Evolutionary conservation across 257 asterid genomes (phyloP).

Genomic region (Plantago major): DNA sequence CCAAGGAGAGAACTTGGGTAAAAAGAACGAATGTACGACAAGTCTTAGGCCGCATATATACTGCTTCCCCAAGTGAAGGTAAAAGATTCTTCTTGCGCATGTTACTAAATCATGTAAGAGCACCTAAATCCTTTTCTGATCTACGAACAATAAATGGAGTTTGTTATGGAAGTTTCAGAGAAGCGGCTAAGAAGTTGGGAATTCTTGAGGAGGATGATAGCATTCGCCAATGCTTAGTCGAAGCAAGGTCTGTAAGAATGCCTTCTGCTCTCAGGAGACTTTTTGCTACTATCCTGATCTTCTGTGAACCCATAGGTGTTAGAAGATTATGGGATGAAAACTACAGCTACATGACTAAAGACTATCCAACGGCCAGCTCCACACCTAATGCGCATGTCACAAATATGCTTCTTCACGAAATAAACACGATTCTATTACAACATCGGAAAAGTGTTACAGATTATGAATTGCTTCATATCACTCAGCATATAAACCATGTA

Average conservation of each 20-base stretch:
- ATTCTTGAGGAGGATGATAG: conserved; percentile 8
- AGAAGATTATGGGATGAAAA: too few relatives aligned
- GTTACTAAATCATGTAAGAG: too few relatives aligned
- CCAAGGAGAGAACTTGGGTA: neutral
- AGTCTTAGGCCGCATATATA: neutral
- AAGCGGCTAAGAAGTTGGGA: neutral
- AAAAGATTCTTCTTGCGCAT: neutral
- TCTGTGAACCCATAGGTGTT: neutral
- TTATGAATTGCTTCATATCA: neutral
- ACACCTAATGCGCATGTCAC: too few relatives aligned
- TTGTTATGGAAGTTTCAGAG: neutral
- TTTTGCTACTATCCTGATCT: neutral
- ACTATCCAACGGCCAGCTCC: neutral
- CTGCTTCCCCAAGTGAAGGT: neutral
- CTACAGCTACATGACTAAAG: neutral
- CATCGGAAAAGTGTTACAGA: neutral
- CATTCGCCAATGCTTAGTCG: neutral
- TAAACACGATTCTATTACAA: neutral
- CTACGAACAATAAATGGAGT: neutral
- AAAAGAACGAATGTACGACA: neutral
- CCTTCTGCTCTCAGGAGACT: neutral
- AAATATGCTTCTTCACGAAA: too few relatives aligned
- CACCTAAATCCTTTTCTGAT: neutral
- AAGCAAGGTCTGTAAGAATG: neutral
- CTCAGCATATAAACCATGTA: neutral